These are phyloP conservation scores for Geotrichum histeridarum DNA, from an alignment of 1,139 yeast species.

Conservation along the genomic window DNA sequence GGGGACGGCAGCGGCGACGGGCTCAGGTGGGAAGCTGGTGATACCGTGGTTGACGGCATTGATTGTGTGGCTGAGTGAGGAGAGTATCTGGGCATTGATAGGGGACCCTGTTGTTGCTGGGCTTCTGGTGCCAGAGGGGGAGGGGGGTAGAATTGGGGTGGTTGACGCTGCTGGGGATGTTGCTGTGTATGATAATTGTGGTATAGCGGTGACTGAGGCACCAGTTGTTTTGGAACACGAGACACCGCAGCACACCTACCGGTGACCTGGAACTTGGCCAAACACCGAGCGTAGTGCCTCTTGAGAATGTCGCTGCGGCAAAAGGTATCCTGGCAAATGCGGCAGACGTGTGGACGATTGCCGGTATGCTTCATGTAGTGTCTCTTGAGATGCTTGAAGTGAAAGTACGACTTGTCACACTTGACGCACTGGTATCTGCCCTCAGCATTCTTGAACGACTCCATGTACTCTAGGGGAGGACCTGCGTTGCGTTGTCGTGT, in stretches of 20 bases:
- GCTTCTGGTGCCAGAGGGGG: not conserved
- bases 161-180: conserved; percentile 7
- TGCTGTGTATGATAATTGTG: not conserved
- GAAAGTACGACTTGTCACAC: conserved; percentile 17
- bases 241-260: conserved; percentile 24
- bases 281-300: conserved; percentile 25
- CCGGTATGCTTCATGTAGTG: conserved; percentile 20
- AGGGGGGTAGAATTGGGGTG: conserved; percentile 3
- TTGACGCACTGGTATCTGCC: conserved; percentile 26
- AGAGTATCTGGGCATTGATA: not conserved
- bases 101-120: not conserved
- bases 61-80: not conserved
- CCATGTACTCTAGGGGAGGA: conserved; percentile 10
- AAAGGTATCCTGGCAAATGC: conserved; percentile 21
- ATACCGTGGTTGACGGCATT: not conserved
- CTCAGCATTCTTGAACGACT: conserved; percentile 18
- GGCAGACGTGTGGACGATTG: conserved; percentile 19
- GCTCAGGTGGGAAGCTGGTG: not conserved
- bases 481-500: not conserved
- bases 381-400: conserved; percentile 19
- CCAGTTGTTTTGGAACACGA: conserved; percentile 24
- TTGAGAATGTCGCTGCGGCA: conserved; percentile 21
- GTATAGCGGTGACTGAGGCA: conserved; percentile 5
- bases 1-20: not conserved
- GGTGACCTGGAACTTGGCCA: conserved; percentile 23